phyloP scores from a whole-genome alignment of 768 basidiomycete species.

The Boletus rubroflammeus region DNA sequence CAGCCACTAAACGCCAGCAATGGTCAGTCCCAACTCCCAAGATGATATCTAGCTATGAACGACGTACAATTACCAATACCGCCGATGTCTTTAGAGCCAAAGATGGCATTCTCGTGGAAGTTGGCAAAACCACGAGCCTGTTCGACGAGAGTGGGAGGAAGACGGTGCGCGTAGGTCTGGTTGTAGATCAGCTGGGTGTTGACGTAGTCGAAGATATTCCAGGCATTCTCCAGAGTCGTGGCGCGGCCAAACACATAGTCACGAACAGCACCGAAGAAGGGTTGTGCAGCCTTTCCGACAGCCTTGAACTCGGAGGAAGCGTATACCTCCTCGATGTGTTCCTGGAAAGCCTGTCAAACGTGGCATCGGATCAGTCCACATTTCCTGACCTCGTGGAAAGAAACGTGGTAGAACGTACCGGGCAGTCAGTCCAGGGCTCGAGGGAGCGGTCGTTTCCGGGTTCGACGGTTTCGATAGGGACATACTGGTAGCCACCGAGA shows the following conservation, averaged over 20 bases:
- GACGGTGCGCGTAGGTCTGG: constrained; percentile 72
- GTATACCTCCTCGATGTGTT: constrained; percentile 60
- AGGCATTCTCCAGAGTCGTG: constrained; percentile 65
- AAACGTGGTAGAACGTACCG: constrained; percentile 33
- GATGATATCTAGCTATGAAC: background rate
- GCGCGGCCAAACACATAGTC: constrained; percentile 73
- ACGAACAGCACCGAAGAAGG: constrained; percentile 63
- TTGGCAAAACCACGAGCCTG: constrained; percentile 74
- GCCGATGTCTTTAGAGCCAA: constrained; percentile 55
- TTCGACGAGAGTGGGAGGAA: constrained; percentile 74
- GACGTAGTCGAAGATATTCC: constrained; percentile 79
- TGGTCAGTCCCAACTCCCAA: constrained; percentile 5
- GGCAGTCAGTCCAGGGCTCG: constrained; percentile 73
- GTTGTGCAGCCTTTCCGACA: constrained; percentile 49
- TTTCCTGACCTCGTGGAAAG: background rate
- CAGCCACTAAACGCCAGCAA: constrained; percentile 56
- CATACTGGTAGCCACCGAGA: constrained; percentile 81
- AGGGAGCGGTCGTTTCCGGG: constrained; percentile 78
- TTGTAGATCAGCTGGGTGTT: constrained; percentile 77
- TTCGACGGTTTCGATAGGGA: constrained; percentile 87
- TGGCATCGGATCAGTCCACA: constrained; percentile 11
- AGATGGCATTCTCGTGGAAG: constrained; percentile 76
- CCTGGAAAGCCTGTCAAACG: constrained; percentile 52
- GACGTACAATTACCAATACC: constrained; percentile 78
- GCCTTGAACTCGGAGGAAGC: constrained; percentile 63